A percentile compares a stretch with the other conserved stretches of the same genome.
These are phyloP conservation scores for Kuraishia floccosa DNA, from an alignment of 805 yeast genomes.

Conservation along the genomic window DNA sequence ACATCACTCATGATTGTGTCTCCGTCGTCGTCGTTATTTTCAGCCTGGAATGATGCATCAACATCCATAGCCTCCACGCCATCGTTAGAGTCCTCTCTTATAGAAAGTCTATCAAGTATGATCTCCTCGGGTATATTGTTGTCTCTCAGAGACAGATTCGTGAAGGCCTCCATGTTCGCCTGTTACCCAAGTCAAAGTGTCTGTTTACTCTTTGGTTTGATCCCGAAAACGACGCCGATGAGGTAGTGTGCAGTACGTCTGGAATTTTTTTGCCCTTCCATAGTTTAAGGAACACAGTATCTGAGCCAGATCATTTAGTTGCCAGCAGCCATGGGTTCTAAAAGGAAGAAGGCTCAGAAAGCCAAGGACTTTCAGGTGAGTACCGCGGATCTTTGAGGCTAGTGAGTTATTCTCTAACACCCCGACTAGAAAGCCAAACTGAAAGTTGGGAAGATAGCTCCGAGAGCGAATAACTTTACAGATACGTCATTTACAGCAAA, in stretches of 20 bases:
- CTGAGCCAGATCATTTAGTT: too few species aligned
- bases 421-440: slow-evolving; percentile 50
- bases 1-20: too few species aligned
- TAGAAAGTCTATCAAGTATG: background rate
- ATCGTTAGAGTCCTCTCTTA: background rate
- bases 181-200: too few species aligned
- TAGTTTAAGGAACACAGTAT: too few species aligned
- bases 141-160: background rate
- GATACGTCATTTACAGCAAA: slow-evolving; percentile 79
- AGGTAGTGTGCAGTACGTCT: too few species aligned
- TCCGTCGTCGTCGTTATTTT: background rate
- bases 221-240: too few species aligned
- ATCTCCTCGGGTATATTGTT: background rate
- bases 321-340: slow-evolving; percentile 43
- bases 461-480: slow-evolving; percentile 65
- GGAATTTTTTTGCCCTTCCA: too few species aligned
- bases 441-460: slow-evolving; percentile 76
- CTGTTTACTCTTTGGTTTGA: too few species aligned
- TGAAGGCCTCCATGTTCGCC: slow-evolving; percentile 1
- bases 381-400: too few species aligned
- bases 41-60: background rate
- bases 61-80: background rate
- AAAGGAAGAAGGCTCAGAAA: slow-evolving; percentile 49
- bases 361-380: slow-evolving; percentile 52
- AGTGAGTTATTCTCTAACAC: background rate